Percentiles rank a stretch among this genome's conserved stretches.
Evolutionary conservation across 768 basidiomycete genomes (phyloP).

Genomic region (Boletus edulis): DNA sequence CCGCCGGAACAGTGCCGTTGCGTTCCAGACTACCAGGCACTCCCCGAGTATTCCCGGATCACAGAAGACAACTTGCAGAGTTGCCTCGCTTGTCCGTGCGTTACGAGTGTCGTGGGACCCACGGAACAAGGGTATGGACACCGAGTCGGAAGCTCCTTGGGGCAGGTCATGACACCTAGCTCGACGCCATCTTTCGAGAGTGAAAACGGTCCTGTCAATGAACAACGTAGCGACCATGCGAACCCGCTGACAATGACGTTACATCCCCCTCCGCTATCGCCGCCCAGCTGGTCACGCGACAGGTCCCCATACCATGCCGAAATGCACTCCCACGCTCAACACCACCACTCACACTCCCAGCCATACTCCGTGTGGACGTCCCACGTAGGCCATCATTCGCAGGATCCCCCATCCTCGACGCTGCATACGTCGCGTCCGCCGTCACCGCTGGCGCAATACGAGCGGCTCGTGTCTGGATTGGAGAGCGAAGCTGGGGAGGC

Average conservation of each 20-base stretch:
- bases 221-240: neutral
- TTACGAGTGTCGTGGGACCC: neutral
- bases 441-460: conserved; percentile 51
- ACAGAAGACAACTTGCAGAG: conserved; percentile 11
- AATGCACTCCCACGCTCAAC: neutral
- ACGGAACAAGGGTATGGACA: neutral
- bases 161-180: conserved; percentile 27
- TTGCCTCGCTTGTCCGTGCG: conserved; percentile 45
- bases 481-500: conserved; percentile 81
- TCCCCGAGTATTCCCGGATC: conserved; percentile 68
- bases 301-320: neutral
- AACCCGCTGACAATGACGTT: neutral
- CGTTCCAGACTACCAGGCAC: conserved; percentile 71
- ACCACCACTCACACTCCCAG: neutral
- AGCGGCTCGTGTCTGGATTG: conserved; percentile 83
- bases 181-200: conserved; percentile 31
- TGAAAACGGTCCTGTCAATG: neutral
- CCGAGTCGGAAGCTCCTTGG: conserved; percentile 21
- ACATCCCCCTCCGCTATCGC: neutral
- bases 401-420: neutral
- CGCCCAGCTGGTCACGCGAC: neutral
- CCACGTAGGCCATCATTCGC: neutral
- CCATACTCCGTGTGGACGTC: neutral
- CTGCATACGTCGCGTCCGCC: conserved; percentile 16
- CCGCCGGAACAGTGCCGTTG: conserved; percentile 64